These are phyloP conservation scores for Bipolaris gigantea DNA, from an alignment of 2,329 filamentous ascomycete species.

Conservation along the genomic window DNA sequence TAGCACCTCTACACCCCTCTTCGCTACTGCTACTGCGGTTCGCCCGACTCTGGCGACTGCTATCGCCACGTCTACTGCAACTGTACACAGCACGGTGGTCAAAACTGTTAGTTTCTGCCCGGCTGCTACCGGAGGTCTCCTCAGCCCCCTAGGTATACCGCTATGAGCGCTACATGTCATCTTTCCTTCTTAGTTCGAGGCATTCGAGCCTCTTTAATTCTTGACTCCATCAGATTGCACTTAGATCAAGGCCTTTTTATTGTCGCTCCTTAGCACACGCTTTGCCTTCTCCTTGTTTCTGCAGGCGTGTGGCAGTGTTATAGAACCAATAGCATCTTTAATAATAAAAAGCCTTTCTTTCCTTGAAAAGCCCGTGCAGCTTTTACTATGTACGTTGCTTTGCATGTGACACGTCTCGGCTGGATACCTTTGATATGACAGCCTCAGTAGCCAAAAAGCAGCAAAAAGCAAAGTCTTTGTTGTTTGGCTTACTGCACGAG, in stretches of 20 bases:
- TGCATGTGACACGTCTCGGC: too few species aligned
- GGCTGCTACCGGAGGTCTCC: not conserved
- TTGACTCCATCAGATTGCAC: not conserved
- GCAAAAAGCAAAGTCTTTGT: not conserved
- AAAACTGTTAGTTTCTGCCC: slow-evolving; percentile 1
- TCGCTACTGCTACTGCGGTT: not conserved
- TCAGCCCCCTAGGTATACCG: not conserved
- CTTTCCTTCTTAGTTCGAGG: not conserved
- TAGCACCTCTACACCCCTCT: slow-evolving; percentile 3
- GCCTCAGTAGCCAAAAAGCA: too few species aligned
- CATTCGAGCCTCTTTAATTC: not conserved
- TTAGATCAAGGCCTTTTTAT: not conserved
- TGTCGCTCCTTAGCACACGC: slow-evolving; percentile 6
- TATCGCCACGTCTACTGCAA: not conserved
- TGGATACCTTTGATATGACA: too few species aligned
- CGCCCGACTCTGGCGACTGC: not conserved
- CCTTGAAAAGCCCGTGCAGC: not conserved
- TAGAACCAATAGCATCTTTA: slow-evolving; percentile 2
- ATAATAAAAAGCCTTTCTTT: not conserved
- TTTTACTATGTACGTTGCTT: too few species aligned
- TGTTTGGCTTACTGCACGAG: not conserved
- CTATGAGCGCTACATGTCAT: not conserved
- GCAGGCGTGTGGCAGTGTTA: not conserved
- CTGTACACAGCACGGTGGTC: not conserved
- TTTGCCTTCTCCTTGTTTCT: not conserved